A percentile compares a stretch with the other conserved stretches of the same genome.
phyloP scores from a whole-genome alignment of 2,329 filamentous ascomycete species.

The Aspergillus costaricaensis region DNA sequence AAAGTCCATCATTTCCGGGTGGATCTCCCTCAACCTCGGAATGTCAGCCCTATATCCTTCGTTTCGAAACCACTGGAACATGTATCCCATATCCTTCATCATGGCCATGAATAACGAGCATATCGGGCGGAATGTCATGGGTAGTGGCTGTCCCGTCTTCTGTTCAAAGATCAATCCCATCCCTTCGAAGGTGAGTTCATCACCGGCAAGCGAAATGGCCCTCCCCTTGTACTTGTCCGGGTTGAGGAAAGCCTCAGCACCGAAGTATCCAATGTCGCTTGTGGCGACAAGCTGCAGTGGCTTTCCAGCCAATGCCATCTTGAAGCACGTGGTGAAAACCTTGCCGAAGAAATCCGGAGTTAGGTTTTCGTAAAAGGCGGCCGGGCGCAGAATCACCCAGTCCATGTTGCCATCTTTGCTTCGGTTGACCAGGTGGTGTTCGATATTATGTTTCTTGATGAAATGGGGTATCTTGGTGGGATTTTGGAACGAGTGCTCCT shows the following conservation, averaged over 20 bases:
- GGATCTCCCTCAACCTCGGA: conserved; percentile 40
- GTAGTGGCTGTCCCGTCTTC: conserved; percentile 48
- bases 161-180: conserved; percentile 51
- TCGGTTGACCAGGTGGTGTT: conserved; percentile 58
- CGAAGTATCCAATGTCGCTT: conserved; percentile 56
- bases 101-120: conserved; percentile 42
- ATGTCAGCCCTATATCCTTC: conserved; percentile 54
- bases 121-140: conserved; percentile 45
- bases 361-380: conserved; percentile 65
- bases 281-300: conserved; percentile 46
- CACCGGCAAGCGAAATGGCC: conserved; percentile 51
- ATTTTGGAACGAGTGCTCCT: conserved; percentile 54
- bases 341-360: conserved; percentile 50
- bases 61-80: conserved; percentile 55
- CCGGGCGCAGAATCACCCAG: conserved; percentile 64
- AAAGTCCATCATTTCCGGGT: conserved; percentile 52
- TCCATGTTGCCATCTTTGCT: conserved; percentile 49
- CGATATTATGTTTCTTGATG: conserved; percentile 62
- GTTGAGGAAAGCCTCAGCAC: conserved; percentile 51
- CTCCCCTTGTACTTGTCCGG: conserved; percentile 44
- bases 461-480: conserved; percentile 64
- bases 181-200: conserved; percentile 52
- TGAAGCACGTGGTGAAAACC: conserved; percentile 49
- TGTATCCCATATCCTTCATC: conserved; percentile 48
- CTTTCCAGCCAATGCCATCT: conserved; percentile 45